Percentiles rank a stretch among this genome's conserved stretches.
phyloP scores from a whole-genome alignment of 129 eudicot genomes.

The Chrysanthemum lavandulifolium region DNA sequence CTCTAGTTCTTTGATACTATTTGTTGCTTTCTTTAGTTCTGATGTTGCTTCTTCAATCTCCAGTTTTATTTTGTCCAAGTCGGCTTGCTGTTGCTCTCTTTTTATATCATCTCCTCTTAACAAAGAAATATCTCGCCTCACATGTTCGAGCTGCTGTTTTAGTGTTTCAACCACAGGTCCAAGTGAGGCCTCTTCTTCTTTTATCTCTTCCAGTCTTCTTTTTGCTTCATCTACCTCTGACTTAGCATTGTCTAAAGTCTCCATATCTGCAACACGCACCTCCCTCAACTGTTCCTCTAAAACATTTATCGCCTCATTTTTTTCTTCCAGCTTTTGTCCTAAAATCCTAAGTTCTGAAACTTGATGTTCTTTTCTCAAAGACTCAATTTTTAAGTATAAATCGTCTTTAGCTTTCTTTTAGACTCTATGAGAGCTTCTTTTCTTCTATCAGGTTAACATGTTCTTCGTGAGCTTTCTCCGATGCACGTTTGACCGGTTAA shows the following conservation, averaged over 20 bases:
- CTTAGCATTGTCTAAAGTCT: conserved; percentile 27
- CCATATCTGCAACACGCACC: conserved; percentile 49
- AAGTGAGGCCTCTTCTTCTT: conserved; percentile 44
- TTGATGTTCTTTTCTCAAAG: conserved; percentile 40
- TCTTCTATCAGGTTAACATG: conserved; percentile 41
- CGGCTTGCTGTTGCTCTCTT: conserved; percentile 43
- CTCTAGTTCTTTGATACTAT: conserved; percentile 38
- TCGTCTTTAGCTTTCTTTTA: conserved; percentile 43
- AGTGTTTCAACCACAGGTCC: conserved; percentile 40
- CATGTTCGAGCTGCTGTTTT: conserved; percentile 47
- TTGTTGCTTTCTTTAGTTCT: conserved; percentile 30
- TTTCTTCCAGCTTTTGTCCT: conserved; percentile 55
- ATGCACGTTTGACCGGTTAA: conserved; percentile 51
- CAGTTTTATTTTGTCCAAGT: conserved; percentile 44
- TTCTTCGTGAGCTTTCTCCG: conserved; percentile 48
- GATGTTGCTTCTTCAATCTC: conserved; percentile 48
- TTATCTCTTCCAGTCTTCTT: conserved; percentile 36
- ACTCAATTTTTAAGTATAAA: conserved; percentile 33
- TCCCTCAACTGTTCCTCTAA: conserved; percentile 54
- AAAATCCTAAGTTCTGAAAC: conserved; percentile 32
- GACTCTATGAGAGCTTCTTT: conserved; percentile 34
- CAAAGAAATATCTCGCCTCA: conserved; percentile 42
- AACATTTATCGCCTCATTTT: conserved; percentile 46
- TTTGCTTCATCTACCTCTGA: conserved; percentile 54
- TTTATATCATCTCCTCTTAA: conserved; percentile 39